These are phyloP conservation scores for Lunularia cruciata DNA, from an alignment of 225 moss, liverwort and hornwort genomes.

Conservation along the genomic window DNA sequence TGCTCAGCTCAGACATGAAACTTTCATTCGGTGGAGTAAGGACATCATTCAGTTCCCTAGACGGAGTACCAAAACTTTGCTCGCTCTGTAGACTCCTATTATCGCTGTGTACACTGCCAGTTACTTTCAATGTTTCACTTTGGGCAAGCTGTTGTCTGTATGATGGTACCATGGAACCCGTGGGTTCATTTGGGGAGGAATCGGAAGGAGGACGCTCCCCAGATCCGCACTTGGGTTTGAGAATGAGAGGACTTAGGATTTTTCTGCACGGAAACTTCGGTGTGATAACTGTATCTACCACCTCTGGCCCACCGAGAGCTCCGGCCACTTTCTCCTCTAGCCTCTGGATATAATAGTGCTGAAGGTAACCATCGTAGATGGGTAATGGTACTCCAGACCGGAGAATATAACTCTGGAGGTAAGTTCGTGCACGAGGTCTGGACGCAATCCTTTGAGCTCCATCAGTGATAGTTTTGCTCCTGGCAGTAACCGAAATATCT, in stretches of 20 bases:
- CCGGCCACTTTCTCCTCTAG: background rate
- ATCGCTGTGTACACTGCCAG: no score
- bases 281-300: background rate
- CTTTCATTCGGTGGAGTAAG: background rate
- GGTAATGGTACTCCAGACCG: conserved; percentile 13
- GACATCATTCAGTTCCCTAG: background rate
- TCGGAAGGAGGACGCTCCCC: background rate
- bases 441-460: background rate
- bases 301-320: background rate
- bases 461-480: background rate
- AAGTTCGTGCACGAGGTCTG: conserved; percentile 18
- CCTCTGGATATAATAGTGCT: conserved; percentile 11
- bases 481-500: background rate
- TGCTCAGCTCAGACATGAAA: conserved; percentile 8
- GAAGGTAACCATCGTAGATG: background rate
- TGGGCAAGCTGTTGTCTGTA: background rate
- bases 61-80: background rate
- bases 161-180: background rate
- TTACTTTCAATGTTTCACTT: background rate
- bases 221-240: background rate
- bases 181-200: no score
- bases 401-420: conserved; percentile 28
- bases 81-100: background rate
- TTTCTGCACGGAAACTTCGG: background rate
- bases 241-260: no score